These are phyloP conservation scores for Ophiosphaerella herpotricha DNA, from an alignment of 2,329 filamentous ascomycete genomes.

Conservation along the genomic window DNA sequence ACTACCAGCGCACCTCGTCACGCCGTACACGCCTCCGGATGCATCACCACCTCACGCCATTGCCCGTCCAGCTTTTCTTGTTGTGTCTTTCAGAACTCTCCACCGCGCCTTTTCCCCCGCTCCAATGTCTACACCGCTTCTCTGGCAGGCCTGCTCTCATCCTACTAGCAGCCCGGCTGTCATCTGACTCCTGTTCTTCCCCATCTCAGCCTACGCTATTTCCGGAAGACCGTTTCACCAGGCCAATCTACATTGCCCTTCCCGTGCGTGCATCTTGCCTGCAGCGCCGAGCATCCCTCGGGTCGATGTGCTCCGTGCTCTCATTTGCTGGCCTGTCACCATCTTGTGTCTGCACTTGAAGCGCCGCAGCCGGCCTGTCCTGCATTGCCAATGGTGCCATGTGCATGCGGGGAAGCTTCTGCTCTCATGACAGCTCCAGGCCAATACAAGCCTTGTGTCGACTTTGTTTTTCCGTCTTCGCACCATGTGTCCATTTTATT, in stretches of 20 bases:
- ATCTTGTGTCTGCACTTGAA: slow-evolving; percentile 30
- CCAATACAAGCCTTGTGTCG: slow-evolving; percentile 19
- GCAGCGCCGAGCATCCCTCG: slow-evolving; percentile 19
- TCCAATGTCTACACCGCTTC: slow-evolving; percentile 15
- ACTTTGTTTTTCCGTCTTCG: slow-evolving; percentile 11
- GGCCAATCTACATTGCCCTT: slow-evolving; percentile 5
- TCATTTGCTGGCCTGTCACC: slow-evolving; percentile 19
- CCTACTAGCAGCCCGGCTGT: slow-evolving; percentile 10
- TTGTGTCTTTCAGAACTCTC: background rate
- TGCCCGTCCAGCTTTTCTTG: no score
- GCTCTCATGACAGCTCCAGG: slow-evolving; percentile 13
- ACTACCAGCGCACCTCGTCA: no score
- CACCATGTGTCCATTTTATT: slow-evolving; percentile 10
- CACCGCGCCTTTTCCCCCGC: background rate
- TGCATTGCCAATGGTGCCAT: slow-evolving; percentile 7
- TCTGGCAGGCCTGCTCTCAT: slow-evolving; percentile 14
- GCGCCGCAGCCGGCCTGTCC: slow-evolving; percentile 38
- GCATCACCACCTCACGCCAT: no score
- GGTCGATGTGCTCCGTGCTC: slow-evolving; percentile 17
- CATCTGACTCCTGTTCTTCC: slow-evolving; percentile 33
- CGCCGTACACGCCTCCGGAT: no score
- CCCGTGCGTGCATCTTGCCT: slow-evolving; percentile 23
- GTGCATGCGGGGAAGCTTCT: slow-evolving; percentile 31
- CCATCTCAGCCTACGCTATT: slow-evolving; percentile 11
- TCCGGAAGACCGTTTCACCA: slow-evolving; percentile 22